Percentiles rank a stretch among this genome's conserved stretches.
Evolutionary conservation across 495 filamentous ascomycete species (phyloP).

Genomic region (Penicillium soppii): DNA sequence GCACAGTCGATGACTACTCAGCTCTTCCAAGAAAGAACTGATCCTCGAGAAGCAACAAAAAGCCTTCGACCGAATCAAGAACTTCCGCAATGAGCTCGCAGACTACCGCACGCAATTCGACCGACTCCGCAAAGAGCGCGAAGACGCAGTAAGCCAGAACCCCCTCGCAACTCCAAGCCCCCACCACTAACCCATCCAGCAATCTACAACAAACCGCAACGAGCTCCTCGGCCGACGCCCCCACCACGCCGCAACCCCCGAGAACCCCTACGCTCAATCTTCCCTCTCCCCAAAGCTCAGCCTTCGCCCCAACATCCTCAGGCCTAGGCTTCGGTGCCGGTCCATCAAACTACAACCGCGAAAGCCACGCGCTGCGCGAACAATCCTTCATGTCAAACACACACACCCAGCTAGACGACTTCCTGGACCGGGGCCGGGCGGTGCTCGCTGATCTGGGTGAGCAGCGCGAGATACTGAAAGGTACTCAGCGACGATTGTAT

Average conservation of each 20-base stretch:
- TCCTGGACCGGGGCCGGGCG: constrained; percentile 83
- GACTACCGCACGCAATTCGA: constrained; percentile 79
- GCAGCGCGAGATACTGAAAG: constrained; percentile 92
- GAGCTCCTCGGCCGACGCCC: constrained; percentile 91
- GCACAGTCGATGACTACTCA: constrained; percentile 92
- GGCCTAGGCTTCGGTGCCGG: constrained; percentile 54
- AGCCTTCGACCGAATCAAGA: constrained; percentile 78
- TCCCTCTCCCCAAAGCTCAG: constrained; percentile 40
- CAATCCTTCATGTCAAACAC: constrained; percentile 81
- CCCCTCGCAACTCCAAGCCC: background rate
- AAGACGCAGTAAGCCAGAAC: constrained; percentile 59
- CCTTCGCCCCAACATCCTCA: constrained; percentile 39
- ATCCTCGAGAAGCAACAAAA: constrained; percentile 87
- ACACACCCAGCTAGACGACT: constrained; percentile 84
- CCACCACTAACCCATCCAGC: constrained; percentile 32
- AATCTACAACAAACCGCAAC: constrained; percentile 67
- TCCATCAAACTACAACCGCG: constrained; percentile 62
- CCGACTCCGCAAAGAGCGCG: constrained; percentile 67
- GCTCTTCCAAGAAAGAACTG: constrained; percentile 82
- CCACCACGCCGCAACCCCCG: constrained; percentile 81
- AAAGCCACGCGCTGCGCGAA: constrained; percentile 84
- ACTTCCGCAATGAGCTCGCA: constrained; percentile 77
- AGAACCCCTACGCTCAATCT: constrained; percentile 86
- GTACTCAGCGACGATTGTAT: constrained; percentile 86
- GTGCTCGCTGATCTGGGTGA: constrained; percentile 86